phyloP scores from a whole-genome alignment of 179 eudicot genomes.

The Heliamphora pulchella region DNA sequence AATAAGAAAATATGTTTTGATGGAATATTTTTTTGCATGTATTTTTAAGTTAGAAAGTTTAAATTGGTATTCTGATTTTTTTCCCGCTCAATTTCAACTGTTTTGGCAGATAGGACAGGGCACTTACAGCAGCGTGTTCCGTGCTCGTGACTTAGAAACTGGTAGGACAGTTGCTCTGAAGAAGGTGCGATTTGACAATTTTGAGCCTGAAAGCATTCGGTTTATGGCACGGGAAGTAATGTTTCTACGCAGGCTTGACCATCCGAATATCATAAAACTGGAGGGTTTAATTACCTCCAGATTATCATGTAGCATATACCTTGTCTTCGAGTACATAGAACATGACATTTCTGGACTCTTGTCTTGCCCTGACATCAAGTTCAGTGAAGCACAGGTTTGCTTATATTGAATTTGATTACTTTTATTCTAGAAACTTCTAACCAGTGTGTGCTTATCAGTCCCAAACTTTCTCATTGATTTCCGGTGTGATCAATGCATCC shows the following conservation, averaged over 20 bases:
- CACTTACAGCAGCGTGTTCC: slow-evolving; percentile 79
- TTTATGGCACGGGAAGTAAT: slow-evolving; percentile 85
- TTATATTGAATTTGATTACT: neutral
- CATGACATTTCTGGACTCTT: slow-evolving; percentile 75
- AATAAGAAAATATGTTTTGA: neutral
- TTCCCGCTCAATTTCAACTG: slow-evolving; percentile 8
- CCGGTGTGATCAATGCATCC: no score
- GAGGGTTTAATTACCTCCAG: slow-evolving; percentile 74
- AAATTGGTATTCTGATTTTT: neutral
- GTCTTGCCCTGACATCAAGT: slow-evolving; percentile 65
- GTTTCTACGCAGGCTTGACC: slow-evolving; percentile 77
- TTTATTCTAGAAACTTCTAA: neutral
- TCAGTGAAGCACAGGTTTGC: slow-evolving; percentile 73
- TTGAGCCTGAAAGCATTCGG: slow-evolving; percentile 87
- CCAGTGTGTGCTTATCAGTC: no score
- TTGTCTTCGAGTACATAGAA: slow-evolving; percentile 89
- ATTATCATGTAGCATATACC: slow-evolving; percentile 73
- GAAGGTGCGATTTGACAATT: slow-evolving; percentile 82
- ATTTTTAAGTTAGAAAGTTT: neutral
- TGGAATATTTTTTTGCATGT: neutral
- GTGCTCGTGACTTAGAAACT: slow-evolving; percentile 58
- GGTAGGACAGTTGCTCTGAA: slow-evolving; percentile 80
- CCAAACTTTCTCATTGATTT: no score
- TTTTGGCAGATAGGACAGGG: slow-evolving; percentile 72
- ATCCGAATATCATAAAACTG: slow-evolving; percentile 75